Evolutionary conservation across 257 asterid species (phyloP), one percentile per base, ranked within the genome.

Genomic region (Scutellaria barbata): DNA sequence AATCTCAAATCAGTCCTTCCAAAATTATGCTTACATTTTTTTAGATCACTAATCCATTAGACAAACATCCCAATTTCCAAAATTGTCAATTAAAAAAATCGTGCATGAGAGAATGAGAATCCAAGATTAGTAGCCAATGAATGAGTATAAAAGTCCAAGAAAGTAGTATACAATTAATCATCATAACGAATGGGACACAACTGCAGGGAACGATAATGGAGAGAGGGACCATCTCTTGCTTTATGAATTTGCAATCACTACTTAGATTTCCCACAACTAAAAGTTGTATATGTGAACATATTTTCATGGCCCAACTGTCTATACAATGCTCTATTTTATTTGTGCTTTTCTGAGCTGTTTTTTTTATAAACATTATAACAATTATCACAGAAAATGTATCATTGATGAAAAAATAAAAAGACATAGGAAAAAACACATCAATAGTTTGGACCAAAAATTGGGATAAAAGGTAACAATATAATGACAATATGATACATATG

Each of bases 151-250:
- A 67, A 75, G 63, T 68, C 35, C 74, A 77, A 78, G 61, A 67
- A 74, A 37, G 74, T 79, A 73, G 75, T 80, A 83, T 77, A 84
- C 84, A 79, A 79, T 51, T 57, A 70, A 52, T 71, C 60, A 88
- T 88, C 74, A 84, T 86, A 52, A 66, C 46, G 68, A 63, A 64
- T 54, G 70, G 56, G 87, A 77, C 84, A 61, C 33, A 57, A 74
- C 54, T 63, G 55, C 74, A 77, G 58, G 78, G 40, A 53, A 63
- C 74, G 80, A 82, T 81, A 76, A 41, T 76, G 87, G 83, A 77
- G 71, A 78, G 81, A 69, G 84, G 95, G 92, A 45, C 87, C 88
- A 74, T 69, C 2, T 14, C 7, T 20, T 69, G 43, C 10, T 75
- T 79, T 84, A 57, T 7, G 68, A 80, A 17, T 63, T 53, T 71